A percentile compares a stretch with the other conserved stretches of the same genome.
Conservation (phyloP, 768 basidiomycete species). For the Mycena floridula region DNA sequence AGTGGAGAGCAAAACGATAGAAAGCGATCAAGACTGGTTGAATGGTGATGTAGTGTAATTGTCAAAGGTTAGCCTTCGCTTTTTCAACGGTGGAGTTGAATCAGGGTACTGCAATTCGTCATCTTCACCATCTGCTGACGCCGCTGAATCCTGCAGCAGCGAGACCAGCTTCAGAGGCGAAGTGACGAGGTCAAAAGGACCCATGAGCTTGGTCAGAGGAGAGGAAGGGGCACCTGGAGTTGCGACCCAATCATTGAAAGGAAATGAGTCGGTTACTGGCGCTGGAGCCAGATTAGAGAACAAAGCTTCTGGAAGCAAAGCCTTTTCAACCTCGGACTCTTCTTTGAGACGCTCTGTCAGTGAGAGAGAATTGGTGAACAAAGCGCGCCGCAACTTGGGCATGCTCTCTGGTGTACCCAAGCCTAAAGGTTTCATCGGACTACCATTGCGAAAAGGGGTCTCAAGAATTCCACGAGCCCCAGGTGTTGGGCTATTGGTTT, state of each 20-base stretch:
- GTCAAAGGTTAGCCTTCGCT: slow-evolving; percentile 30
- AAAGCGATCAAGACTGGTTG: not conserved
- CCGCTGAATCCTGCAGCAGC: too few species aligned
- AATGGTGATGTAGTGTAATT: not conserved
- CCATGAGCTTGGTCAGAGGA: too few species aligned
- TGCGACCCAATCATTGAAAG: too few species aligned
- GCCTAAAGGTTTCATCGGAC: slow-evolving; percentile 3
- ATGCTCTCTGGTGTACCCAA: slow-evolving; percentile 26
- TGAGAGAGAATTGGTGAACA: slow-evolving; percentile 31
- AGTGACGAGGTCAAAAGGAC: too few species aligned
- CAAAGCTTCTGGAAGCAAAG: too few species aligned
- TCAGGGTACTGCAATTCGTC: slow-evolving; percentile 8
- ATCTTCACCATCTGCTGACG: too few species aligned
- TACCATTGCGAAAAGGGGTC: slow-evolving; percentile 18
- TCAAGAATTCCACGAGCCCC: slow-evolving; percentile 20
- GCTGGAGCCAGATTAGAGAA: too few species aligned
- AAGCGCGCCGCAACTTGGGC: slow-evolving; percentile 26
- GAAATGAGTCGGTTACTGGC: too few species aligned
- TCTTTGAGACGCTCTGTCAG: slow-evolving; percentile 21
- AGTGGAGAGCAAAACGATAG: slow-evolving; percentile 1
- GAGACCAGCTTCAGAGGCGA: too few species aligned
- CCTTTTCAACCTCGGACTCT: too few species aligned
- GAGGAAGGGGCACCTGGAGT: too few species aligned
- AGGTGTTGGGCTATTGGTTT: slow-evolving; percentile 25
- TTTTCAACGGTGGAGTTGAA: slow-evolving; percentile 42